Evolutionary conservation across 345 rosid genomes (phyloP).

Genomic region (Psidium friedrichsthalianum): DNA sequence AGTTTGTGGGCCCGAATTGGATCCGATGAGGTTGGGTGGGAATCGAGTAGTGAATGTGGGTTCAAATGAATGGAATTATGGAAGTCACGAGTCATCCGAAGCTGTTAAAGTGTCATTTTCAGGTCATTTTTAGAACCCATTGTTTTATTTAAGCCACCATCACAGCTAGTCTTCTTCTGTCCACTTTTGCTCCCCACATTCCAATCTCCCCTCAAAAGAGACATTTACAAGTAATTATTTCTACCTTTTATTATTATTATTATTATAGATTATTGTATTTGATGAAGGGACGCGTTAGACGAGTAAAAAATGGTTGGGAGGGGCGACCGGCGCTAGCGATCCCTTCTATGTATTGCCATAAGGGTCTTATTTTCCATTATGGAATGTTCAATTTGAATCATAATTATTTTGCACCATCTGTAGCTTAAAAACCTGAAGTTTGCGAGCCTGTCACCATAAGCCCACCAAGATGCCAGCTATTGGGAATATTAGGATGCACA

Average conservation of each 20-base stretch:
- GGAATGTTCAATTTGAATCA: not conserved
- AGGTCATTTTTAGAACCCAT: not conserved
- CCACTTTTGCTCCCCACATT: not conserved
- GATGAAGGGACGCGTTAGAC: not conserved
- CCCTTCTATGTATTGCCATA: not conserved
- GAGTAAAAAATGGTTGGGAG: not conserved
- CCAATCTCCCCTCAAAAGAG: not conserved
- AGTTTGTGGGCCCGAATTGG: not conserved
- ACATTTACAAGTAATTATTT: not conserved
- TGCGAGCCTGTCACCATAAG: fast-evolving
- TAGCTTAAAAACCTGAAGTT: not conserved
- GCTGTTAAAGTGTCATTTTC: not conserved
- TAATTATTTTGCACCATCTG: not conserved
- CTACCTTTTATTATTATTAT: not conserved
- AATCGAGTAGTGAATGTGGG: no score
- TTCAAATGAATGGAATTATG: not conserved
- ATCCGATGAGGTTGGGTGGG: no score
- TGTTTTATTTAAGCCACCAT: not conserved
- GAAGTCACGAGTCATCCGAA: not conserved
- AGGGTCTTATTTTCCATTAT: not conserved
- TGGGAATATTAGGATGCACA: no score
- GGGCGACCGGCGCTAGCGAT: not conserved
- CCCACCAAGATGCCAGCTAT: not conserved
- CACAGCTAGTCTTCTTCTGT: not conserved
- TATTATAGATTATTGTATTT: not conserved